Base-by-base conservation (phyloP, 768 basidiomycete genomes). In the Hemileccinum rubropunctum region DNA sequence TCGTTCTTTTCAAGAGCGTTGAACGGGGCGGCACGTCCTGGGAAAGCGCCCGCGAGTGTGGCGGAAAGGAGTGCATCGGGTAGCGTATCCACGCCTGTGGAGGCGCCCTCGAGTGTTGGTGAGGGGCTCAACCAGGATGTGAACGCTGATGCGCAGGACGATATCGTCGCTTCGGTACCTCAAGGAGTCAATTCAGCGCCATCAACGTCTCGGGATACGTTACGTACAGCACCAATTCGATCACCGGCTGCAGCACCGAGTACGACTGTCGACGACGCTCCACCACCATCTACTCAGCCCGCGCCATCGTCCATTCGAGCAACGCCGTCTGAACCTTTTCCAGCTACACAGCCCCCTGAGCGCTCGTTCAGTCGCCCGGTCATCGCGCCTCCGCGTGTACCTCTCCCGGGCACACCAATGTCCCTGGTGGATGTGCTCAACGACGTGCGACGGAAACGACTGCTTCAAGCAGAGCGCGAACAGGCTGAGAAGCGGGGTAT, bases 1-100 rank as follows among this genome's bases (percentile, higher is more conserved):
- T 4, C 59, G 4, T 66, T 65, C 49, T 65, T 64, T 38, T 65
- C 64, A 20, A 53, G 64, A 20, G 64, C 50, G 7, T 33, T 66
- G 51, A 39, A 4, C 18, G 34, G 56, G 10, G 26, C 12, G 6
- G 6, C 14, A 3, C 45, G 44, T 7, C 15, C 51, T 38, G 21
- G 9, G 13, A 58, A 52, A 1, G 44, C 23, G 5, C 27, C 30
- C 3, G 30, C 11, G 17, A 48, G 18, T 7, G 15, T 13, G 4
- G 58, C 6, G 17, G 39, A 49, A 15, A 35, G 34, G 35, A 39
- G n/a, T 21, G 13, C 12, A 4, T 34, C 42, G 14, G 32, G 21
- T 10, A 18, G 10, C 6, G 14, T 14, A 11, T 18, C 51, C 11
- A 2, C 14, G 12, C 13, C 52, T 27, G 30, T 17, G 38, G 49